These are phyloP conservation scores for Boletus sp. DNA, from an alignment of 768 basidiomycete genomes.

Conservation along the genomic window DNA sequence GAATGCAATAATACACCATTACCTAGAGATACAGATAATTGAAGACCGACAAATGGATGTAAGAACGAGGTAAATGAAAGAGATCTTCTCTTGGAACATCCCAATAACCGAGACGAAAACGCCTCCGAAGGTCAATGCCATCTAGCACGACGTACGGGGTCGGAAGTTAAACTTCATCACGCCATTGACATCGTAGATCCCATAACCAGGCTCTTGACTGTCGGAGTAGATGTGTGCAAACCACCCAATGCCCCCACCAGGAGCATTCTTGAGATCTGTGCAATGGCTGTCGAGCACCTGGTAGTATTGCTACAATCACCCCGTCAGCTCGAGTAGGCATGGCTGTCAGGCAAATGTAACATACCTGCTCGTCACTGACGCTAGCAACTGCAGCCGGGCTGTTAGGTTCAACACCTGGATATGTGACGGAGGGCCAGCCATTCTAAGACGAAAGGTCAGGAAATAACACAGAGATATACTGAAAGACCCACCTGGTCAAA, in stretches of 20 bases:
- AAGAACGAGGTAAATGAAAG: neutral
- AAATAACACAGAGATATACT: neutral
- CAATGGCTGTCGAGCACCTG: constrained; percentile 64
- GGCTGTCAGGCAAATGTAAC: constrained; percentile 12
- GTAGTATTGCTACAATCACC: constrained; percentile 46
- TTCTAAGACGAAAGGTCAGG: constrained; percentile 45
- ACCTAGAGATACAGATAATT: constrained; percentile 4
- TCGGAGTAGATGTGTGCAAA: constrained; percentile 82
- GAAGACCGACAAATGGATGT: neutral
- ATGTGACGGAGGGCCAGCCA: constrained; percentile 74
- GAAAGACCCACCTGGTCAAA: constrained; percentile 54
- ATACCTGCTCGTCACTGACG: constrained; percentile 59
- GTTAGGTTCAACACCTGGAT: constrained; percentile 61
- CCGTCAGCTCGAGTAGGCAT: neutral
- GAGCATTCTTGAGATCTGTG: constrained; percentile 53
- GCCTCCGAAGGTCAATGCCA: neutral
- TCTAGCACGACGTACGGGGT: constrained; percentile 61
- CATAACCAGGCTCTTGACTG: constrained; percentile 64
- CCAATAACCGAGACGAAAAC: neutral
- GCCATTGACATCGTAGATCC: constrained; percentile 53
- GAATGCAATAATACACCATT: neutral
- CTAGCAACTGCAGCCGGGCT: constrained; percentile 58
- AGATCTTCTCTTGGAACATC: neutral
- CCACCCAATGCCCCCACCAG: constrained; percentile 72
- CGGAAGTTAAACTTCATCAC: constrained; percentile 60